Conservation (phyloP, 192 early-diverging fungal species). For the Linnemannia schmuckeri region DNA sequence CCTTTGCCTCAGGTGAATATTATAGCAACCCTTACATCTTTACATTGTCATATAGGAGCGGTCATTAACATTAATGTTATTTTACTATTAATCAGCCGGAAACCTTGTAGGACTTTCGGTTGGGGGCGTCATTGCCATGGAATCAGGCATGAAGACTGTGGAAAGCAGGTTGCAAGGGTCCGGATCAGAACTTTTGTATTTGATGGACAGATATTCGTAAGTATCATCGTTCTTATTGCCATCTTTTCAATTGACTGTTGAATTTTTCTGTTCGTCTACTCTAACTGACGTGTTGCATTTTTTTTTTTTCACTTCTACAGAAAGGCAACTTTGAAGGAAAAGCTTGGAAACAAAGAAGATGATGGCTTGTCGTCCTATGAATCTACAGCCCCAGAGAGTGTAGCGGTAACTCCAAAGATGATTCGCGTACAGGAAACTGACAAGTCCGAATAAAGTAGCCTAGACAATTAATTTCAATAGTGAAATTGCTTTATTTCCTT, state of each 20-base stretch:
- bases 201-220: constrained; percentile 56
- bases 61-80: neutral
- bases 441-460: neutral
- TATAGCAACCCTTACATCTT: too few relatives aligned
- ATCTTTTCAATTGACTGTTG: neutral
- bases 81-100: constrained; percentile 15
- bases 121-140: constrained; percentile 48
- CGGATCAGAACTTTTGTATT: constrained; percentile 47
- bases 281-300: too few relatives aligned
- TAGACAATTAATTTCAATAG: neutral
- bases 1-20: constrained; percentile 18
- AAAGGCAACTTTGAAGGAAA: constrained; percentile 29
- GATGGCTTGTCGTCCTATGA: neutral
- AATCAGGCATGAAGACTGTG: constrained; percentile 50
- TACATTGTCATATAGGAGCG: neutral
- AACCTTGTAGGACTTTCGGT: constrained; percentile 31
- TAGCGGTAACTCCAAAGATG: constrained; percentile 4
- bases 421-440: constrained; percentile 6
- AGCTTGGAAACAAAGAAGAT: constrained; percentile 11
- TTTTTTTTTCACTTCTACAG: neutral
- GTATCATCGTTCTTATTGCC: neutral
- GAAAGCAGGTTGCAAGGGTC: constrained; percentile 35
- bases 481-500: neutral
- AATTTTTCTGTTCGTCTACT: neutral
- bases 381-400: neutral